Evolutionary conservation across 2,329 filamentous ascomycete genomes (phyloP).

Genomic region (Davidsoniella virescens): DNA sequence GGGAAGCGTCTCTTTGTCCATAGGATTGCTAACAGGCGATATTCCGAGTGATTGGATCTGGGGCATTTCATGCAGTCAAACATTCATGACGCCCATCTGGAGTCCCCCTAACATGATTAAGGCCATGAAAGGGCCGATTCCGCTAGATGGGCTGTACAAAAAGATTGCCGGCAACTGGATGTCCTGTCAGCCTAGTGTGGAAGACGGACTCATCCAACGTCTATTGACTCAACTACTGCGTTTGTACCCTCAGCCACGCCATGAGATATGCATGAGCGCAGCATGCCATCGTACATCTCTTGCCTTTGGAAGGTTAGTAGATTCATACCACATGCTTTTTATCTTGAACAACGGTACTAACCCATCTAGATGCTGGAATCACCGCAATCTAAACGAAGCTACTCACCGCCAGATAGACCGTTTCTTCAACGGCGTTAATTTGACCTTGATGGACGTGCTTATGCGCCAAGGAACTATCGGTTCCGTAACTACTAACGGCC

Average conservation of each 20-base stretch:
- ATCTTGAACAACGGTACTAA: background rate
- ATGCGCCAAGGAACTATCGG: conserved; percentile 38
- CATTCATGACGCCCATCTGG: conserved; percentile 49
- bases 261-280: conserved; percentile 44
- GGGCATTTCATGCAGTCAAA: conserved; percentile 42
- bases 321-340: background rate
- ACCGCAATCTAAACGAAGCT: conserved; percentile 47
- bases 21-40: conserved; percentile 44
- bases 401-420: conserved; percentile 46
- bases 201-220: conserved; percentile 33
- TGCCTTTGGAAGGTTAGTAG: conserved; percentile 35
- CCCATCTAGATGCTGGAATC: conserved; percentile 36
- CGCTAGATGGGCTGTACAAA: conserved; percentile 33
- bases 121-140: conserved; percentile 29
- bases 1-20: conserved; percentile 41
- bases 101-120: conserved; percentile 39
- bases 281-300: conserved; percentile 44
- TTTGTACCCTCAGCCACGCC: conserved; percentile 35
- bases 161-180: conserved; percentile 37
- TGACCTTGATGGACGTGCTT: conserved; percentile 38
- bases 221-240: conserved; percentile 39
- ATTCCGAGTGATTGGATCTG: conserved; percentile 40
- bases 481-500: conserved; percentile 35
- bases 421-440: conserved; percentile 47
- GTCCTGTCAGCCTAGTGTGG: conserved; percentile 29